A percentile compares a stretch with the other conserved stretches of the same genome.
Evolutionary conservation across 805 yeast species (phyloP).

Genomic region (Lipomyces mesembrius): DNA sequence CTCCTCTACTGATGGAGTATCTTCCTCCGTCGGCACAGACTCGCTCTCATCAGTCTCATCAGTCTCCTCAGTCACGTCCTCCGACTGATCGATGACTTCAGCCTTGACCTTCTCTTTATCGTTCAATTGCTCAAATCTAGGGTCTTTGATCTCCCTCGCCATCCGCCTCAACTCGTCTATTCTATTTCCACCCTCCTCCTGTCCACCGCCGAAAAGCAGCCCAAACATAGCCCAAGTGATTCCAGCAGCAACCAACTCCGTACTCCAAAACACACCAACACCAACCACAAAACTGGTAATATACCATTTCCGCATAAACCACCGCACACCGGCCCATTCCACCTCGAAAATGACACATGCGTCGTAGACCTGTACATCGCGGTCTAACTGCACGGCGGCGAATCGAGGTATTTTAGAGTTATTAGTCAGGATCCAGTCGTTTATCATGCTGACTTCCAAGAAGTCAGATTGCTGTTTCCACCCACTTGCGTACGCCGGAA

Average conservation of each 20-base stretch:
- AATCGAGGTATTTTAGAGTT: conserved; percentile 10
- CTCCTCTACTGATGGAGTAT: neutral
- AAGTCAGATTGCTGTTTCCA: conserved; percentile 39
- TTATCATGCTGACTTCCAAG: conserved; percentile 40
- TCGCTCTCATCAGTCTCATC: neutral
- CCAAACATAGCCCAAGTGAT: conserved; percentile 19
- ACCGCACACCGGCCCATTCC: conserved; percentile 45
- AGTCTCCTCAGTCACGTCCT: neutral
- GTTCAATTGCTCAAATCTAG: neutral
- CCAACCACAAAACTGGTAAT: conserved; percentile 39
- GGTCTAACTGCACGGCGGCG: conserved; percentile 40
- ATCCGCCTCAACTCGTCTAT: neutral
- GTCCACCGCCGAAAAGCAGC: neutral
- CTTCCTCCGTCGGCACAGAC: conserved; percentile 2
- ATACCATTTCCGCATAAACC: conserved; percentile 42
- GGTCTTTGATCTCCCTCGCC: neutral
- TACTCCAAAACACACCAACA: conserved; percentile 41
- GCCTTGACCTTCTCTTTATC: neutral
- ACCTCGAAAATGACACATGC: conserved; percentile 41
- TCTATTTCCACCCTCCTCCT: neutral
- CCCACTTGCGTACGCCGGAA: conserved; percentile 44
- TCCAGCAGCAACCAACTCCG: conserved; percentile 36
- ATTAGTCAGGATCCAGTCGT: conserved; percentile 30
- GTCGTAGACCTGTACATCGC: conserved; percentile 38
- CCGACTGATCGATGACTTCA: neutral